Base-by-base conservation (phyloP, 805 yeast species). In the Myxozyma lipomycoides region DNA sequence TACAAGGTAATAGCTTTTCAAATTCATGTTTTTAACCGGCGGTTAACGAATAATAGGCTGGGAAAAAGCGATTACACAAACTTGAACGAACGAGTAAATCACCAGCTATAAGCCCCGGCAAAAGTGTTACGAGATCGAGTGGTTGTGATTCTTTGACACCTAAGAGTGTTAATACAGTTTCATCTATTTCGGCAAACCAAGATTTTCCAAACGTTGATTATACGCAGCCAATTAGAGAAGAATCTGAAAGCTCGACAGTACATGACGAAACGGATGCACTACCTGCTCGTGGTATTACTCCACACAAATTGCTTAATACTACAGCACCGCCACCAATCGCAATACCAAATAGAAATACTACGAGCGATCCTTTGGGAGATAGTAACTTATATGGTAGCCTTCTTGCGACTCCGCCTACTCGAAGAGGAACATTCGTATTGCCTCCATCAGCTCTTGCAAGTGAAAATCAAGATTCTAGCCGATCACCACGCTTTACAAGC, bases 51-150 rank as follows among this genome's bases (percentile, higher is more conserved):
- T 15, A 18, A 18, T 40, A 62, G 68, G 62, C 61, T 9, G 84
- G 85, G 38, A 81, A 81, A 62, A 76, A 77, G 63, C 63, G 73
- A 37, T 75, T 81, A 48, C 75, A 76, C 52, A 68, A 68, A 47
- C 62, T 73, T n/a, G 40, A 55, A 61, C 48, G 58, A 48, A 19
- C 46, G 15, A 17, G 45, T 19, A 28, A 28, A 10, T 10, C 34
- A 15, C 34, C 34, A 15, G 34, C 15, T 28, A 10, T 28, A 10
- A 28, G 10, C 34, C 34, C 34, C 15, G 34, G 30, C 32, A 36
- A 15, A 17, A 5, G 15, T 4, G 15, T 32, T 45, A 15, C 23
- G 26, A 26, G 19, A 7, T 34, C 26, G 43, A n/a, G n/a, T n/a
- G n/a, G n/a, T n/a, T n/a, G n/a, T n/a, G n/a, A n/a, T n/a, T n/a